A percentile compares a stretch with the other conserved stretches of the same genome.
These are phyloP conservation scores for Hyaloperonospora brassicae DNA, from an alignment of 352 stramenopile genomes.

Conservation along the genomic window DNA sequence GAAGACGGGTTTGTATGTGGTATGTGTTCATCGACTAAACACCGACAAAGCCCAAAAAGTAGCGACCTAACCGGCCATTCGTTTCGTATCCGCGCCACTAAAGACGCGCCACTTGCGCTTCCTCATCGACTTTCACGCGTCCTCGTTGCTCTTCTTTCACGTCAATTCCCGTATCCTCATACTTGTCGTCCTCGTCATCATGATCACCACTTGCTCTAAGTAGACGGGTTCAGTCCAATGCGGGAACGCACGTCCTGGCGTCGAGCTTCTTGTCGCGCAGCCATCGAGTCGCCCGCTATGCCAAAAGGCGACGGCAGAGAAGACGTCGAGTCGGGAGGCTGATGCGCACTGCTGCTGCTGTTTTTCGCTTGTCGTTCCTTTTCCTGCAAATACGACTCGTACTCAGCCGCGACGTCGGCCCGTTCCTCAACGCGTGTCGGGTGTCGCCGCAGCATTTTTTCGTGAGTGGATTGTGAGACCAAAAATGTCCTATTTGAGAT, in stretches of 20 bases:
- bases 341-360: constrained; percentile 1
- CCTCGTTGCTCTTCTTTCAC: no score
- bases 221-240: constrained; percentile 20
- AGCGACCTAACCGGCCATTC: no score
- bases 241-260: constrained; percentile 28
- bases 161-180: no score
- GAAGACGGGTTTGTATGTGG: no score
- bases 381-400: constrained; percentile 51
- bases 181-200: no score
- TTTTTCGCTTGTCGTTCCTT: constrained; percentile 31
- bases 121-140: no score
- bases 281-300: constrained; percentile 8
- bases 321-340: constrained; percentile 1
- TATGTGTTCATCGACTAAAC: no score
- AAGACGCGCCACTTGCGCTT: no score
- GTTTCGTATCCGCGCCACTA: no score
- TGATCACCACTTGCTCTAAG: no score
- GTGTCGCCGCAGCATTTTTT: constrained; percentile 21
- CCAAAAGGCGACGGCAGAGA: neutral
- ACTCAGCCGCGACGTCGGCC: constrained; percentile 63
- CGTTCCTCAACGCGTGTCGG: constrained; percentile 60
- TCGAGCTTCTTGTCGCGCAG: constrained; percentile 14
- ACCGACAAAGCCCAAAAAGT: no score
- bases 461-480: neutral
- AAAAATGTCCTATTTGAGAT: no score